phyloP scores from a whole-genome alignment of 2,329 filamentous ascomycete genomes.

The Aspergillus sp. region DNA sequence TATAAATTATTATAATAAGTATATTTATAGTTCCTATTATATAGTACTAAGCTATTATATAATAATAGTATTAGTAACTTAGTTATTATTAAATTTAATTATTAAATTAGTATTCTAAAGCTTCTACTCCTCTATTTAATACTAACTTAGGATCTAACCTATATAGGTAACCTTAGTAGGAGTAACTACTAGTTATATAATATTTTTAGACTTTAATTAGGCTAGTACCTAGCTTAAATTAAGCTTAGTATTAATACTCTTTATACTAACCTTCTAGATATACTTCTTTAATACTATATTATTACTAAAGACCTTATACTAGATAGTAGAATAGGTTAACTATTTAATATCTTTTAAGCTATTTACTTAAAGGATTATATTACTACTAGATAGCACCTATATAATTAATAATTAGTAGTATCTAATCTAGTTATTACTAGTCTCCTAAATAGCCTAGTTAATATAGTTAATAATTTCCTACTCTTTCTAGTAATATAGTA shows the following conservation, averaged over 20 bases:
- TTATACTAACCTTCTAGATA: too few species aligned
- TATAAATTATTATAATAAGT: background rate
- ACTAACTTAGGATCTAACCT: background rate
- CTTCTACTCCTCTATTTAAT: background rate
- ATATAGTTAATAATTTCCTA: background rate
- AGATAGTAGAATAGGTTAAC: background rate
- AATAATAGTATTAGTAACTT: background rate
- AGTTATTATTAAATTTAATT: background rate
- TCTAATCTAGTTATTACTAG: background rate
- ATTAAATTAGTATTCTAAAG: background rate
- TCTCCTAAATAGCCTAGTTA: background rate
- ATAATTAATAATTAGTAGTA: background rate
- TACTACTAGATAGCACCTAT: background rate
- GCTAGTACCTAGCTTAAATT: background rate
- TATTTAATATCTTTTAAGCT: background rate
- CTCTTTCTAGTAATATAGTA: background rate
- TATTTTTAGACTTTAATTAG: background rate
- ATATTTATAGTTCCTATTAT: background rate
- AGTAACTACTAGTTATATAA: background rate
- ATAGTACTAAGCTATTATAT: background rate
- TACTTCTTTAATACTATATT: too few species aligned
- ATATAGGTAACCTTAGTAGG: background rate
- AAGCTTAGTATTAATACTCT: background rate
- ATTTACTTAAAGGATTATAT: background rate
- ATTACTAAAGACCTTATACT: too few species aligned